Conservation (phyloP, 2,329 filamentous ascomycete genomes). For the Fusarium circinatum region DNA sequence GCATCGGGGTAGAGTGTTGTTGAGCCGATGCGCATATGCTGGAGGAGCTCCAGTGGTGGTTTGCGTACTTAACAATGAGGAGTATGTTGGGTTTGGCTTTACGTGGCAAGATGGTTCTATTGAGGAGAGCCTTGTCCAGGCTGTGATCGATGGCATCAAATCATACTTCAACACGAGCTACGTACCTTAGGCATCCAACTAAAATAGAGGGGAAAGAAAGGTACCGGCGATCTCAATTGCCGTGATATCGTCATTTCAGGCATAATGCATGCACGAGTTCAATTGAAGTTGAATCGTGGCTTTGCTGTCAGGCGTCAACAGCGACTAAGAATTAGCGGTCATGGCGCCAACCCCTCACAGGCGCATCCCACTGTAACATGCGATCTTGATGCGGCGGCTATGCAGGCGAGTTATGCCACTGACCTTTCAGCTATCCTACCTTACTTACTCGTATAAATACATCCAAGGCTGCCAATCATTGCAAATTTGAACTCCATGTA, state of each 20-base stretch:
- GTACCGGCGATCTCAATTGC: neutral
- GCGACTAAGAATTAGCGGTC: neutral
- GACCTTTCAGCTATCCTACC: neutral
- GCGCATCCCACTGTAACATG: neutral
- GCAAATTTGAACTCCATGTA: neutral
- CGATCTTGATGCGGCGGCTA: neutral
- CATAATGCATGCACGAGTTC: neutral
- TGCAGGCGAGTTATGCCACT: neutral
- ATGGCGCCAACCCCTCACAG: neutral
- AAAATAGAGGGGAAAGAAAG: neutral
- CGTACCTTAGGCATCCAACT: no score
- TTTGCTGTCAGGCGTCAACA: neutral
- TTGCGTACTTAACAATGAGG: neutral
- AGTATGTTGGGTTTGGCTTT: neutral
- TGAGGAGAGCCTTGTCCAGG: neutral
- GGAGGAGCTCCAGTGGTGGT: neutral
- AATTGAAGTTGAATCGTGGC: neutral
- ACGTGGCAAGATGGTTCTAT: conserved; percentile 2
- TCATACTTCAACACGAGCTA: neutral
- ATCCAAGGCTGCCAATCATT: neutral
- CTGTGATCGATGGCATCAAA: neutral
- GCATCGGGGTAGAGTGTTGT: neutral
- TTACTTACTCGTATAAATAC: neutral
- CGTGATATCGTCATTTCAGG: neutral
- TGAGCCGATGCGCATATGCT: conserved; percentile 9